A percentile compares a stretch with the other conserved stretches of the same genome.
Conservation (phyloP, 768 basidiomycete genomes). For the Tremella fuciformis region DNA sequence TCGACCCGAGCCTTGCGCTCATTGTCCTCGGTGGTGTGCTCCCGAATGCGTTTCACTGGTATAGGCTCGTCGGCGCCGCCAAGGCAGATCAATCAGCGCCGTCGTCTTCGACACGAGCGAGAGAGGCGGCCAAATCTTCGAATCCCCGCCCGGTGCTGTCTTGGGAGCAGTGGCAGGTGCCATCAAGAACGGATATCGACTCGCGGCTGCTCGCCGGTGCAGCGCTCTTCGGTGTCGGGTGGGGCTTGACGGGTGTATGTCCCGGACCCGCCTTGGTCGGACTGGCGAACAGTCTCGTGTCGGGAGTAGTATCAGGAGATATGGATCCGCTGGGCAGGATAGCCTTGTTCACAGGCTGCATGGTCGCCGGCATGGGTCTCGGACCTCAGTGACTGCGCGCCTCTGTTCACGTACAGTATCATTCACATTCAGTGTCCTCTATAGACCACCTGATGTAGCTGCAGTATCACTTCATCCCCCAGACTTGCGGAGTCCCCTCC, state of each 20-base stretch:
- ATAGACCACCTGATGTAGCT: background rate
- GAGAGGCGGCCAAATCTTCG: constrained; percentile 7
- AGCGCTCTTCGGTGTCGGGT: constrained; percentile 51
- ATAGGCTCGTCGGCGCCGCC: background rate
- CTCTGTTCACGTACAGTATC: background rate
- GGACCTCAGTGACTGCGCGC: background rate
- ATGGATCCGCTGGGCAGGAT: background rate
- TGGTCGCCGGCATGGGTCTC: background rate
- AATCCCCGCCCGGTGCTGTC: constrained; percentile 9
- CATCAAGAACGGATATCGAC: constrained; percentile 35
- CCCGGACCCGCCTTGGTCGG: constrained; percentile 49
- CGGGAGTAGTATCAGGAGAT: background rate
- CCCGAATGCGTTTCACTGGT: constrained; percentile 46
- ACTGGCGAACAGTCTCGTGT: constrained; percentile 9
- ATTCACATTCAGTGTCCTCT: background rate
- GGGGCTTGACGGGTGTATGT: constrained; percentile 52
- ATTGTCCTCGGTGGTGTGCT: constrained; percentile 50
- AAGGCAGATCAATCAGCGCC: no score
- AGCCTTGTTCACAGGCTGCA: background rate
- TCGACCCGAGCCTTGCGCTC: constrained; percentile 51
- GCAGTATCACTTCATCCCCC: constrained; percentile 50
- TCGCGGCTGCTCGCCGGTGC: constrained; percentile 37
- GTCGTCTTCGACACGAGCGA: background rate
- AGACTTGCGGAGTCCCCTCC: constrained; percentile 58
- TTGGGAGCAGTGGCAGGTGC: constrained; percentile 42